Conservation (phyloP, 345 rosid species). For the Dovyalis caffra region DNA sequence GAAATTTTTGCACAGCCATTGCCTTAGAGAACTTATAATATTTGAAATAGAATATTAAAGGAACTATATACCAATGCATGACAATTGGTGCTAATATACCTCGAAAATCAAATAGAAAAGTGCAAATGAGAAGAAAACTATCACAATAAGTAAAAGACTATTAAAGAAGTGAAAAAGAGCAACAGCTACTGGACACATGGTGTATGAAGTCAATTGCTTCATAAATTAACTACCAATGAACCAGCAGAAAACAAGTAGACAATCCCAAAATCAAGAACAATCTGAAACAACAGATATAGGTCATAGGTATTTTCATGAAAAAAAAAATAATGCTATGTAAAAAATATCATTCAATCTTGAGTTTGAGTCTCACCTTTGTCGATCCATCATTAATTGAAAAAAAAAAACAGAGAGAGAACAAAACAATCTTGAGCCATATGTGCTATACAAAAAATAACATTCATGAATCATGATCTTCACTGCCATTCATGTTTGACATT, state of each 20-base stretch:
- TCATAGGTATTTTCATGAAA: neutral
- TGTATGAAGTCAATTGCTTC: neutral
- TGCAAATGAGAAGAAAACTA: neutral
- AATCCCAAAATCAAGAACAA: neutral
- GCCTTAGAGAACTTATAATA: neutral
- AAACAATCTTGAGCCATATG: neutral
- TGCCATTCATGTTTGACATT: neutral
- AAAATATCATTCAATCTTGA: too few relatives aligned
- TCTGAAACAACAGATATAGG: neutral
- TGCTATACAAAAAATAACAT: too few relatives aligned
- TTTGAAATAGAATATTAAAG: neutral
- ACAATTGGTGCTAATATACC: neutral
- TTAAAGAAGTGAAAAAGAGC: neutral
- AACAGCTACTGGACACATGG: neutral
- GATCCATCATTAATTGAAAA: too few relatives aligned
- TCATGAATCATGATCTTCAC: neutral
- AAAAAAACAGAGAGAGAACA: too few relatives aligned
- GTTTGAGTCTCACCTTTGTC: too few relatives aligned
- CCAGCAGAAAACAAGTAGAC: slow-evolving; percentile 3
- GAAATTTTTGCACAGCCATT: neutral
- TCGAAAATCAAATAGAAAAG: neutral
- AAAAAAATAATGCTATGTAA: too few relatives aligned
- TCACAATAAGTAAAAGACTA: neutral
- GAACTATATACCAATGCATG: neutral
- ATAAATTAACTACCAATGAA: neutral